Conservation (phyloP, 2,329 filamentous ascomycete genomes). For the Tolypocladium paradoxum region DNA sequence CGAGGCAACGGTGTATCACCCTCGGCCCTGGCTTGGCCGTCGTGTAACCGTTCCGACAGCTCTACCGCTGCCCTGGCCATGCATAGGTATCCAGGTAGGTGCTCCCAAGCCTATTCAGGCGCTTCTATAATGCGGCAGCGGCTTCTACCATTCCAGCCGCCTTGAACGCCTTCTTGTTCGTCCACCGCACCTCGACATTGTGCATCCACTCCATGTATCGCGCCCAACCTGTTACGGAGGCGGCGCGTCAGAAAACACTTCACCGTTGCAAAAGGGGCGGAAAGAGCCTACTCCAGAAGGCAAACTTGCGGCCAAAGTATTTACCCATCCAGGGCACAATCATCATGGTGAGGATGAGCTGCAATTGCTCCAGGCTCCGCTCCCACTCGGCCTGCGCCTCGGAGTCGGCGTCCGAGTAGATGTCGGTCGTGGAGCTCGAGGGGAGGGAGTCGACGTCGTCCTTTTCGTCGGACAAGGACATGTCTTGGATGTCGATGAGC, state of each 20-base stretch:
- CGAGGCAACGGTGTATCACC: not conserved
- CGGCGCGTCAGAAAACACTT: not conserved
- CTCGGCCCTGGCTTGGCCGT: not conserved
- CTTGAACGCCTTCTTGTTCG: constrained; percentile 53
- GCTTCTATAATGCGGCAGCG: constrained; percentile 37
- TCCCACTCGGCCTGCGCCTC: constrained; percentile 95
- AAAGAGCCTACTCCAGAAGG: constrained; percentile 79
- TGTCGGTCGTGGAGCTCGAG: constrained; percentile 47
- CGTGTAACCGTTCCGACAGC: not conserved
- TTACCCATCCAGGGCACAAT: constrained; percentile 90
- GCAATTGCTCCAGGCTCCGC: constrained; percentile 83
- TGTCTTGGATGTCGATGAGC: constrained; percentile 38
- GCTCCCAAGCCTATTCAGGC: not conserved
- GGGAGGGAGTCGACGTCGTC: constrained; percentile 55
- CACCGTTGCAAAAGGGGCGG: not conserved
- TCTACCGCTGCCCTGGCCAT: not conserved
- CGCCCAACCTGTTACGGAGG: constrained; percentile 60
- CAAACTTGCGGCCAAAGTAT: constrained; percentile 87
- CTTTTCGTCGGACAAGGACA: constrained; percentile 35
- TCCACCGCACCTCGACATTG: constrained; percentile 58
- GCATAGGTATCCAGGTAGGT: not conserved
- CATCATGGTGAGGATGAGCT: constrained; percentile 88
- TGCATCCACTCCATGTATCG: constrained; percentile 95
- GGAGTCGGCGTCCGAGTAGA: constrained; percentile 50
- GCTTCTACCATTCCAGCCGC: constrained; percentile 53